phyloP scores from a whole-genome alignment of 2,329 filamentous ascomycete genomes.

The Apiospora sp. region DNA sequence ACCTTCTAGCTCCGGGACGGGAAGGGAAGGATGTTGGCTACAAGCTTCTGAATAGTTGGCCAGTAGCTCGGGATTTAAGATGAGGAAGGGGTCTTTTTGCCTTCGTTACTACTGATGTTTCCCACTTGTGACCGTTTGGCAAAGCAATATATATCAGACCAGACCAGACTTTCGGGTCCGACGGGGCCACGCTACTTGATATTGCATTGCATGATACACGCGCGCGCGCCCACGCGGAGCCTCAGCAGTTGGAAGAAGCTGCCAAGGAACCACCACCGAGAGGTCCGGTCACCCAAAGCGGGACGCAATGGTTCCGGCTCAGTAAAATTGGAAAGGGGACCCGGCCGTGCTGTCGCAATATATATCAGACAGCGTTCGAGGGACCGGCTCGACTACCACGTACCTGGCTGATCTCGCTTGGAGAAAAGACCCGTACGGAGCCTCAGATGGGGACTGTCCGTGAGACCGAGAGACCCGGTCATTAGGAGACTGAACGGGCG shows the following conservation, averaged over 20 bases:
- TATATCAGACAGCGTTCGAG: neutral
- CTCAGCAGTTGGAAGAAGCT: neutral
- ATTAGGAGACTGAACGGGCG: neutral
- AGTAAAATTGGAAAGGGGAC: neutral
- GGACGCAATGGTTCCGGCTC: neutral
- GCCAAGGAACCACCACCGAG: neutral
- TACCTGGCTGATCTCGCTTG: neutral
- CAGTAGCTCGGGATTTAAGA: neutral
- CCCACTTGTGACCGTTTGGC: neutral
- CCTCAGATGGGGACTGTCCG: neutral
- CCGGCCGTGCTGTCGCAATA: neutral
- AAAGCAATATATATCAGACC: neutral
- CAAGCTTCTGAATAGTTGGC: neutral
- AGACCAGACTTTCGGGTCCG: too few species aligned
- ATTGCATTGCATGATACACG: neutral
- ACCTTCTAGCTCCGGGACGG: neutral
- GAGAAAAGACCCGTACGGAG: neutral
- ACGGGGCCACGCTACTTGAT: neutral
- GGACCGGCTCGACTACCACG: neutral
- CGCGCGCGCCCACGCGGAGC: neutral
- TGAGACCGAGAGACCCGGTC: neutral
- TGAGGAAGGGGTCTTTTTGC: neutral
- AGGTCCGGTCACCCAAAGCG: neutral
- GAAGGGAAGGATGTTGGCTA: neutral
- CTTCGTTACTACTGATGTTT: neutral